Evolutionary conservation across 352 stramenopile species (phyloP), one percentile per base, ranked within the genome.

Genomic region (Pythium phragmiticola): DNA sequence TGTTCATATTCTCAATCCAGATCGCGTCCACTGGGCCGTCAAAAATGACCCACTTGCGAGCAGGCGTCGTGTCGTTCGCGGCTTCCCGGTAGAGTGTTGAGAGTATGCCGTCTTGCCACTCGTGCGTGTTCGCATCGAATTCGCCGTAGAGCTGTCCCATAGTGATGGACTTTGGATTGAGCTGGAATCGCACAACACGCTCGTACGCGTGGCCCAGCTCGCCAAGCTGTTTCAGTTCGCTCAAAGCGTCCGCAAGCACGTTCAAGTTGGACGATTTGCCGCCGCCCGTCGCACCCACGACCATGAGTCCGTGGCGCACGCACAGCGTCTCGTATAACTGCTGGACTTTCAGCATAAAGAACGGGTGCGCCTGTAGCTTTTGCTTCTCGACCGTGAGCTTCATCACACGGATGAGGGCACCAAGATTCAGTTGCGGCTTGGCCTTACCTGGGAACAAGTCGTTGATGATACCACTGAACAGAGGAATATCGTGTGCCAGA

Each of bases 1-100:
- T 98, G 75, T 98, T 98, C 94, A 98, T 98, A 72, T 97, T 98
- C 69, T 98, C 94, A 71, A 98, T 98, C 94, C 94, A 98, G 68
- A 98, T 97, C 3, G 94, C 90, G 74, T 98, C 94, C 3, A 98
- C 94, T 0, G 94, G 94, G 0, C 94, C 94, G 54, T 98, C 94
- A 66, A 98, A 98, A 46, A 98, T 92, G 47, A 98, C 88, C 93
- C 93, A 98, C 66, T 98, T 98, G 37, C 90, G 83, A 57, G 97
- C 94, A 0, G 86, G 64, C 74, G 96, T 95, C 0, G 94, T 95
- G 52, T 86, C 76, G 30, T 80, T 92, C 8, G 90, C 88, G 4
- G 84, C 96, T 1, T 82, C 80, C 7, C 97, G 91, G 58, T 98
- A 98, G 2, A 98, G 77, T 1, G 92, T 98, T 0, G 92, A 97